Evolutionary conservation across 2,329 filamentous ascomycete species (phyloP).

Genomic region (Aspergillus aculeatinus): DNA sequence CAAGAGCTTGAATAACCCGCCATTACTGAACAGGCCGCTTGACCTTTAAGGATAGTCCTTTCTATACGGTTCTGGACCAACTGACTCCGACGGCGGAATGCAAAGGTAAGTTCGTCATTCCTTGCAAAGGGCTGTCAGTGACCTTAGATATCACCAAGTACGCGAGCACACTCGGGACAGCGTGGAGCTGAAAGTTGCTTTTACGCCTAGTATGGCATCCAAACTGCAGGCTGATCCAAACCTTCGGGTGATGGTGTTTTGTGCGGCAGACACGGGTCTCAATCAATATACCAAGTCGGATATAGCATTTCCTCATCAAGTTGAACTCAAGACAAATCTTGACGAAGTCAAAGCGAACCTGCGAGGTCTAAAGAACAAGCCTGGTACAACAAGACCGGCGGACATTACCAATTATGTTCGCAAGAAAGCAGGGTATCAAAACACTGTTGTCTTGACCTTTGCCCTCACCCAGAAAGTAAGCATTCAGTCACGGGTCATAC

Average conservation of each 20-base stretch:
- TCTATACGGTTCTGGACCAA: slow-evolving; percentile 69
- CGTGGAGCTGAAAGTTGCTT: slow-evolving; percentile 58
- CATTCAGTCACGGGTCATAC: background rate
- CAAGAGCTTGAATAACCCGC: slow-evolving; percentile 8
- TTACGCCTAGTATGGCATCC: slow-evolving; percentile 55
- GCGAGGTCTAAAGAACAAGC: slow-evolving; percentile 91
- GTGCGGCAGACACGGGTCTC: slow-evolving; percentile 62
- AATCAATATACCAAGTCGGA: slow-evolving; percentile 62
- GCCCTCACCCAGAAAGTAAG: slow-evolving; percentile 83
- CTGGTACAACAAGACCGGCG: slow-evolving; percentile 87
- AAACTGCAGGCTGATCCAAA: slow-evolving; percentile 61
- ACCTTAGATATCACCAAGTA: slow-evolving; percentile 42
- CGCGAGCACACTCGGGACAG: slow-evolving; percentile 61
- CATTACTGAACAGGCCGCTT: slow-evolving; percentile 47
- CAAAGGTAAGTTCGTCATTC: slow-evolving; percentile 57
- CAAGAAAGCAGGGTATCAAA: slow-evolving; percentile 66
- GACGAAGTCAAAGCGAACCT: slow-evolving; percentile 90
- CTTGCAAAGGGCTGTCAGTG: slow-evolving; percentile 12
- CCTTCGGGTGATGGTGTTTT: slow-evolving; percentile 78
- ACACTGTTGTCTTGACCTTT: slow-evolving; percentile 83
- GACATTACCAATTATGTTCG: slow-evolving; percentile 81
- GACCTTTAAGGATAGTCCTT: slow-evolving; percentile 75
- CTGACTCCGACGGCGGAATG: slow-evolving; percentile 67
- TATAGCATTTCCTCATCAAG: slow-evolving; percentile 85
- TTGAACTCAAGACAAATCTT: slow-evolving; percentile 86